Conservation (phyloP, 345 rosid species). For the Gossypium ekmanianum region DNA sequence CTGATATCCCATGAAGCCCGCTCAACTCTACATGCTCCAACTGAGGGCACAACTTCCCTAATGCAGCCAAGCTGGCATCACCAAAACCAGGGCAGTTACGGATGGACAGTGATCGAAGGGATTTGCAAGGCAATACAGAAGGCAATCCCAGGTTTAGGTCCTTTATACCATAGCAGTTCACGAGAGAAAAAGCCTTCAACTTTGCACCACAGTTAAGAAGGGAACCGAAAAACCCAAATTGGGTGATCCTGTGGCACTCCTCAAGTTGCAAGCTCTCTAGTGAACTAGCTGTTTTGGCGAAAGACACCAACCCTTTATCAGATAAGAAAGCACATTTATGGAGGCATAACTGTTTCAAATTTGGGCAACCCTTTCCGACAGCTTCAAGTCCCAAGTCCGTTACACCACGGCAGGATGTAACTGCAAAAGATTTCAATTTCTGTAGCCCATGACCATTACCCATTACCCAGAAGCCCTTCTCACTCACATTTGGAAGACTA, state of each 20-base stretch:
- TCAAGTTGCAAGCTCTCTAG: slow-evolving; percentile 80
- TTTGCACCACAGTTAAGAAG: slow-evolving; percentile 64
- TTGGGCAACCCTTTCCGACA: slow-evolving; percentile 80
- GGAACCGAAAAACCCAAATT: slow-evolving; percentile 71
- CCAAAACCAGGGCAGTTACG: slow-evolving; percentile 91
- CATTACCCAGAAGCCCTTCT: slow-evolving; percentile 98
- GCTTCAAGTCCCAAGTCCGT: slow-evolving; percentile 80
- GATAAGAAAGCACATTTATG: slow-evolving; percentile 57
- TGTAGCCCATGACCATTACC: slow-evolving; percentile 82
- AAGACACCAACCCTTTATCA: slow-evolving; percentile 74
- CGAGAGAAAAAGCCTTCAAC: slow-evolving; percentile 63
- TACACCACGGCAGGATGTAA: slow-evolving; percentile 66
- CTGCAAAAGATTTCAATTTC: slow-evolving; percentile 57
- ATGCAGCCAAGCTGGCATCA: slow-evolving; percentile 49
- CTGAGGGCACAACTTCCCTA: slow-evolving; percentile 71
- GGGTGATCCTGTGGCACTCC: slow-evolving; percentile 96
- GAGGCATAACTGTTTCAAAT: slow-evolving; percentile 54
- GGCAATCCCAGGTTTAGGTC: slow-evolving; percentile 46
- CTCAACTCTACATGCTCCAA: slow-evolving; percentile 60
- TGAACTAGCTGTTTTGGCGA: slow-evolving; percentile 54
- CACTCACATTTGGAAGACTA: slow-evolving; percentile 54
- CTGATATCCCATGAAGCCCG: slow-evolving; percentile 67
- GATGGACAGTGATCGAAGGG: slow-evolving; percentile 55
- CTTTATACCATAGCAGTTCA: slow-evolving; percentile 68
- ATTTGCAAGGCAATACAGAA: slow-evolving; percentile 36